Percentiles rank a stretch among this genome's conserved stretches.
These are phyloP conservation scores for Pisolithus sp. DNA, from an alignment of 768 basidiomycete genomes.

Conservation along the genomic window DNA sequence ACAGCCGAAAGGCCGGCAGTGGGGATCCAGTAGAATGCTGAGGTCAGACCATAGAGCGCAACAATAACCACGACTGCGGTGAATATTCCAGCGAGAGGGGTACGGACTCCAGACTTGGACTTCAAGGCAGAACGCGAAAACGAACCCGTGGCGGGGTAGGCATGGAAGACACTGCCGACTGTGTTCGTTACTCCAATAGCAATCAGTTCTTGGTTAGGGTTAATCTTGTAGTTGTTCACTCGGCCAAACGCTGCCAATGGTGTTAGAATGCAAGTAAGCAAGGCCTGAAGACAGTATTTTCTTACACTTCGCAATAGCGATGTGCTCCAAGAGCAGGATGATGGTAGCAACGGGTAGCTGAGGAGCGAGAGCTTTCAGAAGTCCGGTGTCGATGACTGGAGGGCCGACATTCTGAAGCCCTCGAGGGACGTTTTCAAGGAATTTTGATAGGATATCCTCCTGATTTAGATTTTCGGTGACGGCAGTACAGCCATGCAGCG, in stretches of 20 bases:
- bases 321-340: conserved; percentile 89
- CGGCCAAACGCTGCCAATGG: conserved; percentile 79
- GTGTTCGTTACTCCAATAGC: conserved; percentile 98
- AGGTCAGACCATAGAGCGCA: conserved; percentile 89
- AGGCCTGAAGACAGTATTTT: conserved; percentile 1
- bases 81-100: conserved; percentile 82
- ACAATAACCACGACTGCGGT: conserved; percentile 87
- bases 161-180: conserved; percentile 80
- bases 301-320: conserved; percentile 91
- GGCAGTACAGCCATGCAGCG: conserved; percentile 80
- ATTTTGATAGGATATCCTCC: conserved; percentile 83
- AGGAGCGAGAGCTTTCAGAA: conserved; percentile 63
- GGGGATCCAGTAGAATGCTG: conserved; percentile 89
- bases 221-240: conserved; percentile 89
- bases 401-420: conserved; percentile 62
- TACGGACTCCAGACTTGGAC: conserved; percentile 95
- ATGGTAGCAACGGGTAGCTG: conserved; percentile 83
- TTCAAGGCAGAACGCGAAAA: conserved; percentile 98
- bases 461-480: conserved; percentile 46
- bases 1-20: conserved; percentile 80
- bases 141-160: conserved; percentile 95
- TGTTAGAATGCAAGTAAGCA: conserved; percentile 5
- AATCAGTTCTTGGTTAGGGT: conserved; percentile 91
- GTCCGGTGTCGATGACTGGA: conserved; percentile 39
- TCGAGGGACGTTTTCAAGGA: conserved; percentile 72